Evolutionary conservation across 2,329 filamentous ascomycete species (phyloP).

Genomic region (Cercospora sp.): DNA sequence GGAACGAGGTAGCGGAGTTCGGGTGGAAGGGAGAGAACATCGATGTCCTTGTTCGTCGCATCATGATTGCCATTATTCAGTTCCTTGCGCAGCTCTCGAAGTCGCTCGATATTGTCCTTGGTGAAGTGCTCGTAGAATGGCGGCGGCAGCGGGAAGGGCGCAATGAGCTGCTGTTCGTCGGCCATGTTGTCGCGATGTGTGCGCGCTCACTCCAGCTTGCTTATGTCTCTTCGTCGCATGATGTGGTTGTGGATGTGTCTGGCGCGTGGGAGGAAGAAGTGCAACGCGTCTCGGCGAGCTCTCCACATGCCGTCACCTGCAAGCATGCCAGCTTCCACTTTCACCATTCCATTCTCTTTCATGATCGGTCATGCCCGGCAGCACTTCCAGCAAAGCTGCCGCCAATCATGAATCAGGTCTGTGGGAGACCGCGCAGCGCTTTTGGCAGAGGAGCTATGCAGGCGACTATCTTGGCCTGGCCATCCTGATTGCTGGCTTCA

Average conservation of each 20-base stretch:
- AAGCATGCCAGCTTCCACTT: background rate
- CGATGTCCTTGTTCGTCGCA: conserved; percentile 23
- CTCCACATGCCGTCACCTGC: conserved; percentile 9
- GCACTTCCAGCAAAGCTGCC: conserved; percentile 17
- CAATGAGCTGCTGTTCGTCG: conserved; percentile 48
- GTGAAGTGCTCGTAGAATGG: conserved; percentile 91
- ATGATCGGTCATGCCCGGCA: conserved; percentile 11
- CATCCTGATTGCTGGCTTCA: conserved; percentile 67
- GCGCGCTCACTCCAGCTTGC: background rate
- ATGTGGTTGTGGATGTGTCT: background rate
- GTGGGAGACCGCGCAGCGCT: conserved; percentile 27
- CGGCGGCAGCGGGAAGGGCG: conserved; percentile 81
- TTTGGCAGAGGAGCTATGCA: conserved; percentile 71
- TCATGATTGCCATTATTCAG: conserved; percentile 21
- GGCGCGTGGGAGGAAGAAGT: background rate
- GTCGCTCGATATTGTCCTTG: conserved; percentile 65
- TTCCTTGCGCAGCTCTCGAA: conserved; percentile 41
- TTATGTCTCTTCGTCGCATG: background rate
- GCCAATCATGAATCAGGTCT: conserved; percentile 18
- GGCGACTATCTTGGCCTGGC: conserved; percentile 82
- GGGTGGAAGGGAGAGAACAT: conserved; percentile 58
- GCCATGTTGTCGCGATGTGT: conserved; percentile 53
- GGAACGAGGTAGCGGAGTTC: conserved; percentile 79
- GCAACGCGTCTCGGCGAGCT: conserved; percentile 10
- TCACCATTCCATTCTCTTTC: background rate